Base-by-base conservation (phyloP, 176 grass and related monocot species). In the Carex pumila region DNA sequence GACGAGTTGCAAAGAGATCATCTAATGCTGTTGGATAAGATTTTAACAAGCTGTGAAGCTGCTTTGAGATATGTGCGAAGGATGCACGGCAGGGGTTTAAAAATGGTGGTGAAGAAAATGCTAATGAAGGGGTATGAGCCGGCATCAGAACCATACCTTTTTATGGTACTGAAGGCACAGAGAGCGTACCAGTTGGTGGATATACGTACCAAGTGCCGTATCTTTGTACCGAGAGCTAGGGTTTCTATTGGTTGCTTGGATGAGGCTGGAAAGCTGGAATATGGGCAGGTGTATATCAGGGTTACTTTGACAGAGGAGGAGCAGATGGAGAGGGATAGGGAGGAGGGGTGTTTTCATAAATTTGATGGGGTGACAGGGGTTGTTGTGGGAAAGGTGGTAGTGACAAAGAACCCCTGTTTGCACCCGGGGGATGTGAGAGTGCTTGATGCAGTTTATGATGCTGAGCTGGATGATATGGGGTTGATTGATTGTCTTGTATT, bases 371-470 rank as follows among this genome's bases (percentile, higher is more conserved):
- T 47, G 81, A 90, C 86, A 49, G 85, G 89, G 37, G 61, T 86
- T 82, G 9, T 95, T 88, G 86, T 99, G 43, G 93, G 93, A 72
- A 92, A 90, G 80, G 83, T 99, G 57, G 64, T 91, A 63, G 80
- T 99, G 32, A 90, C 96, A 4, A 99, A 92, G 87, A 99, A 98
- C 81, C 96, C 93, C 12, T 95, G 93, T 84, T 90, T 99, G 69
- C 96, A 99, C 84, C 96, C 96, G 84, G 96, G 96, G 25, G 96
- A 98, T 89, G 79, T 98, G 68, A 91, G 93, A 87, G 86, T 98
- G 37, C 96, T 98, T 59, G 84, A 98, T 79, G 96, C 93, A 81
- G 78, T 98, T 64, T 92, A 93, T 86, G 85, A 93, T 65, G 58
- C 71, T 75, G 60, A 58, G 45, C 81, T 93, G 89, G 88, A 98